A percentile compares a stretch with the other conserved stretches of the same genome.
These are phyloP conservation scores for Pachyrhizus erosus DNA, from an alignment of 306 rosid genomes.

Conservation along the genomic window DNA sequence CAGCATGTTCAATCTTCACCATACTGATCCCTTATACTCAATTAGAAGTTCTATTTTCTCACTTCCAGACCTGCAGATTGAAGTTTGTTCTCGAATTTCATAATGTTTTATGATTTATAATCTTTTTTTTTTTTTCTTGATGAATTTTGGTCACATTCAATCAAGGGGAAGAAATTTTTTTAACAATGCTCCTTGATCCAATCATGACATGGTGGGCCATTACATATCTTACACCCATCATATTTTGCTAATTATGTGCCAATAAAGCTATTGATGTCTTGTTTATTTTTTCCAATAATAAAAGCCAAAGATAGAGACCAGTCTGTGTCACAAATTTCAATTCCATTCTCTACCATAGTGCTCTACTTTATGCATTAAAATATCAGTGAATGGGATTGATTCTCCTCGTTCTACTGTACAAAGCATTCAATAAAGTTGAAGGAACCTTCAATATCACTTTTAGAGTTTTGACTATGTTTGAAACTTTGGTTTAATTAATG, in stretches of 20 bases:
- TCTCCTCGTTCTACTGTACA: constrained; percentile 29
- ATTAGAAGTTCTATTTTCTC: background rate
- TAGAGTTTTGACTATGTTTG: constrained; percentile 26
- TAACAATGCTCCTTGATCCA: background rate
- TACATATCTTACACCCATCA: constrained; percentile 36
- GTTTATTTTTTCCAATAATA: constrained; percentile 26
- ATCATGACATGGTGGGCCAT: constrained; percentile 44
- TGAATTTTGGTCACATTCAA: constrained; percentile 9
- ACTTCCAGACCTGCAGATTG: constrained; percentile 22
- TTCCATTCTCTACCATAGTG: constrained; percentile 27
- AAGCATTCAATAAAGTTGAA: constrained; percentile 45
- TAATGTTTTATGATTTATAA: background rate
- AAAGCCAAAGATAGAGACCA: constrained; percentile 40
- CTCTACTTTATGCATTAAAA: constrained; percentile 44
- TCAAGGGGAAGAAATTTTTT: background rate
- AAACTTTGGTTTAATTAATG: constrained; percentile 18
- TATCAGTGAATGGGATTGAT: constrained; percentile 27
- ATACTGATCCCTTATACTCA: constrained; percentile 2
- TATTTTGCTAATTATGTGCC: constrained; percentile 37
- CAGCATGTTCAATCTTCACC: background rate
- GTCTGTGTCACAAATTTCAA: constrained; percentile 38
- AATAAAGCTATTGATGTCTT: constrained; percentile 36
- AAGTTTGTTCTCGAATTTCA: constrained; percentile 5
- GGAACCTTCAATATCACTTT: constrained; percentile 41
- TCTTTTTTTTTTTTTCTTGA: background rate